phyloP scores from a whole-genome alignment of 73 alveolate genomes.

The Tetrahymena elliotti region DNA sequence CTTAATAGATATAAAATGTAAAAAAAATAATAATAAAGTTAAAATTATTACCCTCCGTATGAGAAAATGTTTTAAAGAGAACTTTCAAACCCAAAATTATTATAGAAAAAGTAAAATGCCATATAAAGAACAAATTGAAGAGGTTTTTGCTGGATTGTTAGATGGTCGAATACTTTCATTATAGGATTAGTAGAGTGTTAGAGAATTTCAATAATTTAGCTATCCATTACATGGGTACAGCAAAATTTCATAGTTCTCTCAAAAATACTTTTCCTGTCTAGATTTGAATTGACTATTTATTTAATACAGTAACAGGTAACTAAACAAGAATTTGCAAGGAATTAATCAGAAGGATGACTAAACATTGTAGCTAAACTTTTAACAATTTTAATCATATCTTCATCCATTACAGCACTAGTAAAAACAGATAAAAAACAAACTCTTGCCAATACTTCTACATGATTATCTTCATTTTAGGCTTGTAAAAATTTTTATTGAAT shows the following conservation, averaged over 20 bases:
- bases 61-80: neutral
- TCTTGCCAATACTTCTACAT: neutral
- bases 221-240: neutral
- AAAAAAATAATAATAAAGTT: too few species aligned
- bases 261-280: neutral
- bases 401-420: neutral
- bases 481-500: neutral
- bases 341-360: neutral
- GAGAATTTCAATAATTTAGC: neutral
- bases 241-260: neutral
- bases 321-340: neutral
- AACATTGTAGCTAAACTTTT: neutral
- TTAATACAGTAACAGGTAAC: neutral
- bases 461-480: neutral
- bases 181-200: neutral
- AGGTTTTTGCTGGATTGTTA: neutral
- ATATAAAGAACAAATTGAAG: neutral
- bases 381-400: neutral
- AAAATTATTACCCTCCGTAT: neutral
- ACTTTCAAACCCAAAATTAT: neutral
- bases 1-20: neutral
- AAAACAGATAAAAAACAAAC: neutral
- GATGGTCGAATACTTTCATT: neutral
- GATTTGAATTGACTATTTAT: neutral
- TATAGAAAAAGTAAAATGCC: neutral